Conservation (phyloP, 2,329 filamentous ascomycete species). For the Curvularia sp. region DNA sequence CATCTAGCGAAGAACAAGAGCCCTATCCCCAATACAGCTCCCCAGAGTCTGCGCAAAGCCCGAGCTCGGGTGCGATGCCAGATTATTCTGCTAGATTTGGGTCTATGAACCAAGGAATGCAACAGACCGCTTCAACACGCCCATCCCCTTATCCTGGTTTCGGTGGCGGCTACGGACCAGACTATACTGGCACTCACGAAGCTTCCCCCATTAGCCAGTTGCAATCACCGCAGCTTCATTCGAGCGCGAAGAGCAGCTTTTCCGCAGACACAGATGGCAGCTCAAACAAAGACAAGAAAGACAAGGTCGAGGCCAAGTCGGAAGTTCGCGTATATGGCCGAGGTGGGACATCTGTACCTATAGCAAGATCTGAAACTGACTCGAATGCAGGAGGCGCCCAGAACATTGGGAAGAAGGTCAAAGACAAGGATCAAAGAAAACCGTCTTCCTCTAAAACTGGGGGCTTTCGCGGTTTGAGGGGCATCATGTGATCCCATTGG, state of each 20-base stretch:
- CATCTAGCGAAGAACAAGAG: conserved; percentile 37
- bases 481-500: conserved; percentile 40
- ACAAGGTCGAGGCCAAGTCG: conserved; percentile 57
- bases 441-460: conserved; percentile 52
- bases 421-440: conserved; percentile 55
- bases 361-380: conserved; percentile 42
- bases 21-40: conserved; percentile 42
- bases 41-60: conserved; percentile 34
- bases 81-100: conserved; percentile 40
- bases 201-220: conserved; percentile 40
- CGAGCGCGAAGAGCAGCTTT: conserved; percentile 51
- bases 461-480: conserved; percentile 51
- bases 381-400: conserved; percentile 57
- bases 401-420: conserved; percentile 62
- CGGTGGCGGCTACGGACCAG: conserved; percentile 33
- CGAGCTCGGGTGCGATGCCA: conserved; percentile 28
- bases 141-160: conserved; percentile 34
- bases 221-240: conserved; percentile 33
- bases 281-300: conserved; percentile 48
- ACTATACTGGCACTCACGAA: conserved; percentile 42
- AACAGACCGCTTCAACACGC: conserved; percentile 27
- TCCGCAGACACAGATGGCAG: conserved; percentile 49
- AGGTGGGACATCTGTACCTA: conserved; percentile 52
- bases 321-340: conserved; percentile 62
- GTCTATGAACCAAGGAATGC: conserved; percentile 34